Conservation (phyloP, 345 rosid species). For the Gossypium anomalum region DNA sequence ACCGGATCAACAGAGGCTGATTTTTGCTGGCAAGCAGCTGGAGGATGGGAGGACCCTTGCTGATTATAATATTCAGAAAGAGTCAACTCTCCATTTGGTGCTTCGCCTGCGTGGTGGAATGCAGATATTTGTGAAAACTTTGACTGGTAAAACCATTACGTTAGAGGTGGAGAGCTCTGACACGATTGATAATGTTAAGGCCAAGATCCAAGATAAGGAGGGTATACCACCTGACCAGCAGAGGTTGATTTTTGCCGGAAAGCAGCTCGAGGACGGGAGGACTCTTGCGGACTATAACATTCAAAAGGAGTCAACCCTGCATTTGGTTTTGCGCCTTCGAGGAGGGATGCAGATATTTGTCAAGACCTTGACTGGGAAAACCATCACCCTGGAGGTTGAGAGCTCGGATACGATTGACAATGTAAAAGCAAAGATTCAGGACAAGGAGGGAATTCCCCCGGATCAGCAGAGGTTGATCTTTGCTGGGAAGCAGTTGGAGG, state of each 20-base stretch:
- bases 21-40: slow-evolving; percentile 10
- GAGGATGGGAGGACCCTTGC: slow-evolving; percentile 18
- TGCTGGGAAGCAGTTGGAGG: slow-evolving; percentile 47
- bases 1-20: slow-evolving; percentile 10
- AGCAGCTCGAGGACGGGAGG: slow-evolving; percentile 11
- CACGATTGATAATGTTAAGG: slow-evolving; percentile 1
- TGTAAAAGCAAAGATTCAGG: slow-evolving; percentile 48
- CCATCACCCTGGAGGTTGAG: slow-evolving; percentile 38
- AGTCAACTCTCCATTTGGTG: slow-evolving; percentile 14
- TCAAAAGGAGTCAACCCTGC: slow-evolving; percentile 16
- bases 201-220: slow-evolving; percentile 14
- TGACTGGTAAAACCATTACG: slow-evolving; percentile 10
- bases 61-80: slow-evolving; percentile 11
- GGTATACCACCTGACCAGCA: slow-evolving; percentile 14
- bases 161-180: slow-evolving; percentile 16
- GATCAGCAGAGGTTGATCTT: slow-evolving; percentile 50
- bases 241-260: slow-evolving; percentile 12
- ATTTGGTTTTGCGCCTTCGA: slow-evolving; percentile 15
- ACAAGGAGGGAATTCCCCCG: slow-evolving; percentile 48
- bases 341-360: slow-evolving; percentile 31
- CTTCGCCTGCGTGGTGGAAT: slow-evolving; percentile 11
- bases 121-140: slow-evolving; percentile 14
- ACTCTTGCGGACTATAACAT: slow-evolving; percentile 13
- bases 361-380: slow-evolving; percentile 21
- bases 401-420: slow-evolving; percentile 47